Percentiles rank a stretch among this genome's conserved stretches.
phyloP scores from a whole-genome alignment of 441 rosid genomes.

The Croton setiger region DNA sequence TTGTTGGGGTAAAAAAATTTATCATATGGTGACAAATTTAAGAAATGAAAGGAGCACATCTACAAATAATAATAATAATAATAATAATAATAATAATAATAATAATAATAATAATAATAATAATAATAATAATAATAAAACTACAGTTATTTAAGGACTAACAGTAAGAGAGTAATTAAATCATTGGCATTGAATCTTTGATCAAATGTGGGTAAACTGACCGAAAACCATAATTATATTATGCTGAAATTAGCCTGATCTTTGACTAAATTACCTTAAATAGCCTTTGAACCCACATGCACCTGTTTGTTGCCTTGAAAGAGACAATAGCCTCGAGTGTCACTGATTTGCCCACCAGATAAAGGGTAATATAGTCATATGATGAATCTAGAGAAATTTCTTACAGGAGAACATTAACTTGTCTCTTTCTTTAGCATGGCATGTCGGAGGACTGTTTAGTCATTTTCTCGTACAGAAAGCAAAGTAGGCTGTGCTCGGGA shows the following conservation, averaged over 20 bases:
- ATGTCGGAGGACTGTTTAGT: conserved; percentile 28
- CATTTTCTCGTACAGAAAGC: conserved; percentile 19
- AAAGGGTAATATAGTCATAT: conserved; percentile 2
- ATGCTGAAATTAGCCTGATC: background rate
- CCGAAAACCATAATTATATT: background rate
- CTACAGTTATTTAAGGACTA: too few relatives aligned
- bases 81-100: too few relatives aligned
- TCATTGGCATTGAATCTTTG: conserved; percentile 26
- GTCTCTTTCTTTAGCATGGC: conserved; percentile 27
- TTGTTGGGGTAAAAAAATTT: too few relatives aligned
- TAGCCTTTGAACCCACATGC: conserved; percentile 16
- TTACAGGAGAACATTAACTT: conserved; percentile 19
- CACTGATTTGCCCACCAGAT: background rate
- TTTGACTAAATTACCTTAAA: conserved; percentile 4
- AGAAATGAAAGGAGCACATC: too few relatives aligned
- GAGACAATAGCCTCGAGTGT: conserved; percentile 9
- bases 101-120: too few relatives aligned
- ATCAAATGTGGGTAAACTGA: conserved; percentile 15
- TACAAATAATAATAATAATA: too few relatives aligned
- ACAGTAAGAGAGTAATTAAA: background rate
- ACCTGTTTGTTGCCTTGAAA: conserved; percentile 16
- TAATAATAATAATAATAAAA: too few relatives aligned
- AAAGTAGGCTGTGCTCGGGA: conserved; percentile 10
- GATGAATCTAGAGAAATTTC: background rate
- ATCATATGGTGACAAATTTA: too few relatives aligned